phyloP scores from a whole-genome alignment of 805 yeast genomes.

The Candida berthetii region DNA sequence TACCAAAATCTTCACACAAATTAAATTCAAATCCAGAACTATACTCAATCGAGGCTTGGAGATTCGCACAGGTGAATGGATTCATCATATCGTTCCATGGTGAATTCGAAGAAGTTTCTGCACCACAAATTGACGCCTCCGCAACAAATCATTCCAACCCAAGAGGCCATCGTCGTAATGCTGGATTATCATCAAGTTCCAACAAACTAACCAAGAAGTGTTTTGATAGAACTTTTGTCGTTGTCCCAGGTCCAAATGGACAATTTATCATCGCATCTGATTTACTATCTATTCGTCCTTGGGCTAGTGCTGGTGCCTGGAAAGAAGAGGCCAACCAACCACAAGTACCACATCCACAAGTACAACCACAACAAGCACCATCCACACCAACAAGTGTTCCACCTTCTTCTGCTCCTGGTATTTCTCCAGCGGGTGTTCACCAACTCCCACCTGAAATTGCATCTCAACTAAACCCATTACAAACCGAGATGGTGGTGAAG shows the following conservation, averaged over 20 bases:
- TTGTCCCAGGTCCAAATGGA: conserved; percentile 65
- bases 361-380: conserved; percentile 5
- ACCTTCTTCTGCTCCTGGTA: conserved; percentile 1
- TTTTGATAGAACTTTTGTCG: conserved; percentile 80
- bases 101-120: conserved; percentile 61
- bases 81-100: conserved; percentile 82
- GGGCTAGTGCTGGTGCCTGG: conserved; percentile 56
- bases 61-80: conserved; percentile 67
- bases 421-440: conserved; percentile 8
- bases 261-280: conserved; percentile 85
- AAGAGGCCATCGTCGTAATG: conserved; percentile 20
- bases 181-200: conserved; percentile 17
- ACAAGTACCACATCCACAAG: conserved; percentile 1
- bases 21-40: conserved; percentile 54
- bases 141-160: conserved; percentile 17
- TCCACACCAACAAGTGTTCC: conserved; percentile 7
- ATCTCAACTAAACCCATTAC: conserved; percentile 49
- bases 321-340: conserved; percentile 8
- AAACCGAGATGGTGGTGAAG: conserved; percentile 58
- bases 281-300: conserved; percentile 60
- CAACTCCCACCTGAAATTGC: conserved; percentile 4
- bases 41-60: conserved; percentile 75
- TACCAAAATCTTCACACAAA: conserved; percentile 79
- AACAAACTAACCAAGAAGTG: conserved; percentile 53
- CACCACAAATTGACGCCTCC: conserved; percentile 37